Evolutionary conservation across 2,329 filamentous ascomycete species (phyloP).

Genomic region (Fragosphaeria purpurea): DNA sequence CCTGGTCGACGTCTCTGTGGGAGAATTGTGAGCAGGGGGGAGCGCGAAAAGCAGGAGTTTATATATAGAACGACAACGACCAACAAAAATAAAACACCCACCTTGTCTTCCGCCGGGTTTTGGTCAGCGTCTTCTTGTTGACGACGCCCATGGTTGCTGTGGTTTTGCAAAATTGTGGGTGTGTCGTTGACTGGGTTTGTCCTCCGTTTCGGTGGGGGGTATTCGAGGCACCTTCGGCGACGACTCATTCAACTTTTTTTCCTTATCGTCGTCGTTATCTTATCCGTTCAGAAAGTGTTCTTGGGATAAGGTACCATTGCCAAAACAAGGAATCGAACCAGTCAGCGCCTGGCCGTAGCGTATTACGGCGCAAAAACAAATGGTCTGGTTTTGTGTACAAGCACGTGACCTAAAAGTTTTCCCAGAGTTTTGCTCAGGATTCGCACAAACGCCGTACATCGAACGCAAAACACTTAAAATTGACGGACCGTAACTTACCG

Average conservation of each 20-base stretch:
- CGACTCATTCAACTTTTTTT: background rate
- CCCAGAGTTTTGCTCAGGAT: background rate
- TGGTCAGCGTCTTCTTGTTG: constrained; percentile 57
- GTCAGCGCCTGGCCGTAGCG: background rate
- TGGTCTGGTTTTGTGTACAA: background rate
- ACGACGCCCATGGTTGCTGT: constrained; percentile 53
- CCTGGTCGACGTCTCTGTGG: constrained; percentile 79
- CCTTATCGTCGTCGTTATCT: background rate
- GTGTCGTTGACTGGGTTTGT: too few species aligned
- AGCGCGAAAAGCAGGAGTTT: background rate
- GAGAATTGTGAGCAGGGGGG: constrained; percentile 35
- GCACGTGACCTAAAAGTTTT: constrained; percentile 2
- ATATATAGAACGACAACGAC: background rate
- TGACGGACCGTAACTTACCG: too few species aligned
- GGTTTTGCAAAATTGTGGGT: background rate
- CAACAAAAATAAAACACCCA: constrained; percentile 22
- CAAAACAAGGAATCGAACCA: background rate
- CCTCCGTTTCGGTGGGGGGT: too few species aligned
- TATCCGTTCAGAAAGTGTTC: background rate
- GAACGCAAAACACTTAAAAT: too few species aligned
- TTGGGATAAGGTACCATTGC: background rate
- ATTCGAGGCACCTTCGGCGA: too few species aligned
- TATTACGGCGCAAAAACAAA: background rate
- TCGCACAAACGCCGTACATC: too few species aligned
- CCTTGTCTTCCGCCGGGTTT: constrained; percentile 65